Evolutionary conservation across 2,329 filamentous ascomycete genomes (phyloP).

Genomic region (Niveomyces coronatus): DNA sequence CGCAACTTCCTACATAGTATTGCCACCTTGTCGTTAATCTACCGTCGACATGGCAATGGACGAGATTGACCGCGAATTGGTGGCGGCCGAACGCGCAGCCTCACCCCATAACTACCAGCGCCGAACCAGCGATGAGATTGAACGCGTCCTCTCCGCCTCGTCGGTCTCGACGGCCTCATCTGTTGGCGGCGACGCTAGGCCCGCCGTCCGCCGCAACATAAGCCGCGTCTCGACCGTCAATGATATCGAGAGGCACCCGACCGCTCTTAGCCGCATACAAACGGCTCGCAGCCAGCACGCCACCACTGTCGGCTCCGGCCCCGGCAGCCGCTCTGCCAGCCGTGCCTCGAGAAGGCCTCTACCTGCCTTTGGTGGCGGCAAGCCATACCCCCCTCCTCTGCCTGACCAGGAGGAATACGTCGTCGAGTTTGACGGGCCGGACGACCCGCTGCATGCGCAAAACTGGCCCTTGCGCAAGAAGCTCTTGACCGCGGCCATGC

Average conservation of each 20-base stretch:
- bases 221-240: constrained; percentile 52
- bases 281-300: constrained; percentile 62
- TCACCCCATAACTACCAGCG: constrained; percentile 28
- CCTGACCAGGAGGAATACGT: constrained; percentile 68
- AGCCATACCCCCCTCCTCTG: constrained; percentile 59
- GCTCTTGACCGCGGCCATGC: constrained; percentile 54
- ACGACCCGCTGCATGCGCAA: constrained; percentile 76
- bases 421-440: constrained; percentile 73
- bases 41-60: constrained; percentile 31
- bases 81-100: constrained; percentile 45
- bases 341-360: constrained; percentile 48
- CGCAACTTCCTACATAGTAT: background rate
- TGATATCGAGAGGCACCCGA: constrained; percentile 60
- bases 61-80: constrained; percentile 43
- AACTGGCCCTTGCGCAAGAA: constrained; percentile 81
- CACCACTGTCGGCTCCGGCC: constrained; percentile 52
- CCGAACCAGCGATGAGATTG: constrained; percentile 44
- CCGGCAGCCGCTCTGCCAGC: constrained; percentile 26
- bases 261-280: constrained; percentile 59
- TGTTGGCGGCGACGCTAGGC: constrained; percentile 24
- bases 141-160: constrained; percentile 46
- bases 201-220: constrained; percentile 35
- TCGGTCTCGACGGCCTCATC: constrained; percentile 40
- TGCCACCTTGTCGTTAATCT: background rate
- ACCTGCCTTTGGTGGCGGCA: constrained; percentile 63